phyloP scores from a whole-genome alignment of 305 asterid genomes.

The Fraxinus angustifolia region DNA sequence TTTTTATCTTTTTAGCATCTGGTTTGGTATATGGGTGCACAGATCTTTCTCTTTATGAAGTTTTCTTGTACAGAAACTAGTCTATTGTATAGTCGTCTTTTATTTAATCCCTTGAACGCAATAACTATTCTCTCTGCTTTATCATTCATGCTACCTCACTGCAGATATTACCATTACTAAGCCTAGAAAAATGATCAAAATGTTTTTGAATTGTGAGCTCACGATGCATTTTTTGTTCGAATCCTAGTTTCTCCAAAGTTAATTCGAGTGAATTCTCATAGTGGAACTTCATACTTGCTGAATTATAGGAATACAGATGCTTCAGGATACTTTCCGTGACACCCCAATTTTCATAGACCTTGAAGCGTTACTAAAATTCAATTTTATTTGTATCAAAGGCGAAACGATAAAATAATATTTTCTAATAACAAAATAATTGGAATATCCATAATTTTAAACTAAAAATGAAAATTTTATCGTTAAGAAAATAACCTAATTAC shows the following conservation, averaged over 20 bases:
- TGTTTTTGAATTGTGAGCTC: not conserved
- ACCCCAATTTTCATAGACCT: too few species aligned
- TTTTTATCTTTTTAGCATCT: not conserved
- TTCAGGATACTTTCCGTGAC: not conserved
- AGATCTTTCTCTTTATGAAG: not conserved
- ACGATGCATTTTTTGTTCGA: too few species aligned
- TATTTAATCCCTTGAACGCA: not conserved
- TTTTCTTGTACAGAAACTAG: constrained; percentile 23
- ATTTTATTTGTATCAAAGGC: too few species aligned
- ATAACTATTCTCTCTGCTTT: not conserved
- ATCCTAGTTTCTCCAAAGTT: not conserved
- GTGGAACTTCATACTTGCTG: not conserved
- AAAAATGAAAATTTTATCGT: too few species aligned
- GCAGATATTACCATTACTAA: not conserved
- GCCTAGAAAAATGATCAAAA: not conserved
- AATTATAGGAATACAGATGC: not conserved
- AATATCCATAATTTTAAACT: too few species aligned
- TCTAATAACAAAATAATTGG: too few species aligned
- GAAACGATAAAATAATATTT: too few species aligned
- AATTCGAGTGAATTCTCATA: not conserved
- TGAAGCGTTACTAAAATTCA: too few species aligned
- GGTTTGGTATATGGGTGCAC: not conserved
- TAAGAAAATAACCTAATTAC: too few species aligned
- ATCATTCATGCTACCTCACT: not conserved
- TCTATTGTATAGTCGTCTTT: not conserved